Percentiles rank a stretch among this genome's conserved stretches.
phyloP scores from a whole-genome alignment of 73 alveolate species.

The Tetrahymena thermophila region DNA sequence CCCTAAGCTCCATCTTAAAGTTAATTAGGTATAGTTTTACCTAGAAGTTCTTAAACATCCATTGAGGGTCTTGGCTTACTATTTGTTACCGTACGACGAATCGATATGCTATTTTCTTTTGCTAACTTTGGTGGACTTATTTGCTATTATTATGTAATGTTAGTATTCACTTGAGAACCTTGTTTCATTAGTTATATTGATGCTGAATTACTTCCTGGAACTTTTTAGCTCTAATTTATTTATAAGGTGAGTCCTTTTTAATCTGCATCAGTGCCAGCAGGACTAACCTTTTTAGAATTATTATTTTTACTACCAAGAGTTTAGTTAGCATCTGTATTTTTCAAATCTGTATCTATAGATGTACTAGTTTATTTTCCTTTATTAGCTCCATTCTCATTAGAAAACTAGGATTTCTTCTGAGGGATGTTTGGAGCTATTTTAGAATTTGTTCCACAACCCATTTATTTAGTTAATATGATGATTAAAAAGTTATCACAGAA shows the following conservation, averaged over 20 bases:
- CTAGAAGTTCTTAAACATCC: background rate
- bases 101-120: background rate
- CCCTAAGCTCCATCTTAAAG: background rate
- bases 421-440: background rate
- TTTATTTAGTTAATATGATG: background rate
- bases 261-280: background rate
- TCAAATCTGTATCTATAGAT: background rate
- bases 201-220: background rate
- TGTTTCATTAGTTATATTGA: background rate
- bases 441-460: background rate
- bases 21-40: background rate
- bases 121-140: background rate
- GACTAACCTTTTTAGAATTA: background rate
- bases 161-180: background rate
- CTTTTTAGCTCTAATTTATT: background rate
- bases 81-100: background rate
- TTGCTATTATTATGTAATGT: background rate
- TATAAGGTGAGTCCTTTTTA: background rate
- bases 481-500: background rate
- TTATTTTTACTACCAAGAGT: background rate
- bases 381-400: background rate
- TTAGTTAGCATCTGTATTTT: background rate
- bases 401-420: background rate
- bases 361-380: background rate
- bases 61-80: background rate